A percentile compares a stretch with the other conserved stretches of the same genome.
Conservation (phyloP, 2,329 filamentous ascomycete genomes). For the Bipolaris victoriae region DNA sequence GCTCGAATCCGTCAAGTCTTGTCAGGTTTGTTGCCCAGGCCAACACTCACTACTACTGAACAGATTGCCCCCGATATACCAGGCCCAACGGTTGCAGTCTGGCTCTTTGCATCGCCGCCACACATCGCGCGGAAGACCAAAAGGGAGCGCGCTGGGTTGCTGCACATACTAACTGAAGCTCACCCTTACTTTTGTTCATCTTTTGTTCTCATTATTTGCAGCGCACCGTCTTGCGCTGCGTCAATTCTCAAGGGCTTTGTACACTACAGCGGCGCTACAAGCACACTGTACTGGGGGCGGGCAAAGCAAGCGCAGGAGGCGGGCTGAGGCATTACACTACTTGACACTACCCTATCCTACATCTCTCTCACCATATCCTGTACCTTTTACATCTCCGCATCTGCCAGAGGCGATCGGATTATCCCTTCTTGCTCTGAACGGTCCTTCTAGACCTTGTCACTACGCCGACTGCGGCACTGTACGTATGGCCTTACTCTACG, state of each 20-base stretch:
- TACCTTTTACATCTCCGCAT: slow-evolving; percentile 47
- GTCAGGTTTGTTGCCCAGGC: slow-evolving; percentile 24
- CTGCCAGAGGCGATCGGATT: slow-evolving; percentile 51
- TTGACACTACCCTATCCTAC: slow-evolving; percentile 31
- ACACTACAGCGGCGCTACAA: slow-evolving; percentile 29
- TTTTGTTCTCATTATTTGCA: slow-evolving; percentile 31
- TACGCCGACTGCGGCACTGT: slow-evolving; percentile 45
- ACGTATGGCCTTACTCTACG: slow-evolving; percentile 49
- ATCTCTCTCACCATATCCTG: slow-evolving; percentile 40
- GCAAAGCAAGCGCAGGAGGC: slow-evolving; percentile 33
- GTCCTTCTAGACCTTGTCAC: slow-evolving; percentile 42
- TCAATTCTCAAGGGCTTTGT: slow-evolving; percentile 35
- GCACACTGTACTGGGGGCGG: slow-evolving; percentile 36
- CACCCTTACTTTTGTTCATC: slow-evolving; percentile 20
- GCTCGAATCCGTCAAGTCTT: slow-evolving; percentile 18
- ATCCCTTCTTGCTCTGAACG: slow-evolving; percentile 40
- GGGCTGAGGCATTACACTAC: slow-evolving; percentile 33
- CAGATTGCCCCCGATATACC: neutral
- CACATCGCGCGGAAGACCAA: slow-evolving; percentile 16
- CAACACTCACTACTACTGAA: slow-evolving; percentile 9
- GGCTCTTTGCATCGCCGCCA: slow-evolving; percentile 2
- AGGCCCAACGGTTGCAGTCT: neutral
- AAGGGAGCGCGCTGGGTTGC: slow-evolving; percentile 27
- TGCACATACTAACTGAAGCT: slow-evolving; percentile 4
- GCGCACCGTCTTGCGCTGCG: slow-evolving; percentile 28